phyloP scores from a whole-genome alignment of 805 yeast species.

The Candida hispaniensis region DNA sequence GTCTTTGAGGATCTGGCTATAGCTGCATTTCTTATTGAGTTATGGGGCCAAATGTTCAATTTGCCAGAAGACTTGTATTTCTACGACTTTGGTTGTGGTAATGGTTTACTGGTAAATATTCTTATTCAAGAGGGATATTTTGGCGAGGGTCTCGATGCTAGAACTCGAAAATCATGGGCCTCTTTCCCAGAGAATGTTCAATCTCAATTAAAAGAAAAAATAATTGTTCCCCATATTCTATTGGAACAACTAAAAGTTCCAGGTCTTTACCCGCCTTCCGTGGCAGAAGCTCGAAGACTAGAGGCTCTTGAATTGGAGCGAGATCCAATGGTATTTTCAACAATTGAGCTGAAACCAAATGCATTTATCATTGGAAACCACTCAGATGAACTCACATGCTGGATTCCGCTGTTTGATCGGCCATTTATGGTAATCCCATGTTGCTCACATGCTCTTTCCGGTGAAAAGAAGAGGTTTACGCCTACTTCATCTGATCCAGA shows the following conservation, averaged over 20 bases:
- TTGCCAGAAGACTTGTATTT: constrained; percentile 45
- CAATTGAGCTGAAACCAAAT: constrained; percentile 34
- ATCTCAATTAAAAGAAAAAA: constrained; percentile 54
- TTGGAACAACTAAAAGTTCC: constrained; percentile 31
- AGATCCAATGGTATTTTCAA: constrained; percentile 8
- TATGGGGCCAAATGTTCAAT: constrained; percentile 54
- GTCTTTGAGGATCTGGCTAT: constrained; percentile 94
- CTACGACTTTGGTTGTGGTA: constrained; percentile 91
- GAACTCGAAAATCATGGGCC: constrained; percentile 81
- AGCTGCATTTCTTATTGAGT: constrained; percentile 84
- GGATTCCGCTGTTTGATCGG: constrained; percentile 72
- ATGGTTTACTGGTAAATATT: constrained; percentile 74
- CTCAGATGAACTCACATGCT: constrained; percentile 87
- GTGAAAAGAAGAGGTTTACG: constrained; percentile 58
- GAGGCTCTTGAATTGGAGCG: constrained; percentile 7
- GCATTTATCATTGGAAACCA: constrained; percentile 90
- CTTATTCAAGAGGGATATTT: constrained; percentile 65
- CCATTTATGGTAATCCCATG: constrained; percentile 93
- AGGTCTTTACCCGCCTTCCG: constrained; percentile 6
- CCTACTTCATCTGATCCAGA: constrained; percentile 21
- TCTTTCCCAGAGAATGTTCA: constrained; percentile 59
- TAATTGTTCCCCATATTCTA: constrained; percentile 67
- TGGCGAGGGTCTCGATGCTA: constrained; percentile 83
- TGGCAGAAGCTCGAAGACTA: constrained; percentile 1
- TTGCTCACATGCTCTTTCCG: constrained; percentile 80